A percentile compares a stretch with the other conserved stretches of the same genome.
These are phyloP conservation scores for Serendipita sp. DNA, from an alignment of 768 basidiomycete species.

Conservation along the genomic window DNA sequence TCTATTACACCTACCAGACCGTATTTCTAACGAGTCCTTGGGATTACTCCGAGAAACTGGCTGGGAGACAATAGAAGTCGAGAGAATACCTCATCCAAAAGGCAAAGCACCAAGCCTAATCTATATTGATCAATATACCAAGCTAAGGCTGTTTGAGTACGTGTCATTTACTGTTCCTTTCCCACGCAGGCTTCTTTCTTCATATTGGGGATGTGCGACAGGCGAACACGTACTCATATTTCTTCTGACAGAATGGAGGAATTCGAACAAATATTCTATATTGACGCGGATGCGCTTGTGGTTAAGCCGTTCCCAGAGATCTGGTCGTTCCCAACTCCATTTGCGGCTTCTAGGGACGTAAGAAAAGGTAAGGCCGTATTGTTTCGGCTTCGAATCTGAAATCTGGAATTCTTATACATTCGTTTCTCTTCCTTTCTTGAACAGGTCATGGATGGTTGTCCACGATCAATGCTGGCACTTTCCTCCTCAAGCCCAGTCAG, in stretches of 20 bases:
- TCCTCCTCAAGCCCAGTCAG: constrained; percentile 8
- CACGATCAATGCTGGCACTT: constrained; percentile 8
- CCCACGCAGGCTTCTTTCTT: too few species aligned
- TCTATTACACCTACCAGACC: constrained; percentile 3
- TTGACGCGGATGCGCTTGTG: constrained; percentile 10
- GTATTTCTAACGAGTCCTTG: not conserved
- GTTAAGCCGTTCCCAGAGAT: constrained; percentile 8
- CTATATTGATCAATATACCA: constrained; percentile 10
- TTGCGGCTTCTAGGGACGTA: constrained; percentile 7
- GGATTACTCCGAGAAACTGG: not conserved
- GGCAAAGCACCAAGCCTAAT: constrained; percentile 3
- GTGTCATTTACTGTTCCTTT: too few species aligned
- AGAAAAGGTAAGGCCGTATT: not conserved
- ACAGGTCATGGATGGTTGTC: constrained; percentile 7
- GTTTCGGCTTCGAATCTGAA: too few species aligned
- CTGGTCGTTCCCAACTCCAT: constrained; percentile 7
- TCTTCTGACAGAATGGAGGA: constrained; percentile 1
- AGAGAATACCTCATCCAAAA: not conserved
- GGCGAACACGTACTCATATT: not conserved
- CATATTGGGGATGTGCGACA: not conserved
- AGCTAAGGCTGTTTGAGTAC: constrained; percentile 9
- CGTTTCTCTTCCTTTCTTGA: not conserved
- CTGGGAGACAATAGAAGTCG: not conserved
- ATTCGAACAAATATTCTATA: constrained; percentile 8
- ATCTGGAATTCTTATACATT: not conserved